Evolutionary conservation across 2,329 filamentous ascomycete species (phyloP), one percentile per base, ranked within the genome.

Genomic region (Sclerotinia trifoliorum): DNA sequence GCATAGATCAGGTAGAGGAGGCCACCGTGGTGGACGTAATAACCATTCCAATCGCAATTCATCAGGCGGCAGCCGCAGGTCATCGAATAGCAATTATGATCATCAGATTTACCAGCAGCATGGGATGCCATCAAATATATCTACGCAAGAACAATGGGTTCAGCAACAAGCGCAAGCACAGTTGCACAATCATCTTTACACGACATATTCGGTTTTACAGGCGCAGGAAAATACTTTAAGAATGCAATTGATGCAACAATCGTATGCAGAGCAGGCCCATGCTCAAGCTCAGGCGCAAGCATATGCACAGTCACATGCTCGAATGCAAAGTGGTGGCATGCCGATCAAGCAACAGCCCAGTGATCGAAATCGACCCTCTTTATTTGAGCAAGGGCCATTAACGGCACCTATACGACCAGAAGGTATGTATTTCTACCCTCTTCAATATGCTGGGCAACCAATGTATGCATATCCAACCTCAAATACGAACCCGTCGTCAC

Each of bases 331-430:
- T 70, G 79, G 51, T 76, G 79, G 71, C 67, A 76, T 6, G 68
- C 61, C 72, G 49, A 70, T 70, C 21, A 76, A 75, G 42, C 81
- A 68, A 75, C 82, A 65, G 75, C 79, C 42, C 82, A 86, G 73
- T 79, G 87, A 71, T 84, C 86, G 76, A 61, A 75, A 73, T 49
- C 83, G 87, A 70, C 88, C 86, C 8, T 87, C 85, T 74, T 89
- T 86, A 17, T 86, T 89, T 73, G 87, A 90, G 73, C 87, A 84
- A 66, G 81, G 85, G 24, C 86, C 87, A 6, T 76, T 88, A 49
- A 85, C 82, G n/a, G 85, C 86, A 0, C 85, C 87, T 2, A 75
- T 88, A 4, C 83, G 83, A 13, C 83, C 83, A 1, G 35, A 61
- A 13, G 86, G 89, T 17, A 75, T 87, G 71, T 88, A 84, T 75